These are phyloP conservation scores for Symbiodinium natans DNA, from an alignment of 73 alveolate genomes.

Conservation along the genomic window DNA sequence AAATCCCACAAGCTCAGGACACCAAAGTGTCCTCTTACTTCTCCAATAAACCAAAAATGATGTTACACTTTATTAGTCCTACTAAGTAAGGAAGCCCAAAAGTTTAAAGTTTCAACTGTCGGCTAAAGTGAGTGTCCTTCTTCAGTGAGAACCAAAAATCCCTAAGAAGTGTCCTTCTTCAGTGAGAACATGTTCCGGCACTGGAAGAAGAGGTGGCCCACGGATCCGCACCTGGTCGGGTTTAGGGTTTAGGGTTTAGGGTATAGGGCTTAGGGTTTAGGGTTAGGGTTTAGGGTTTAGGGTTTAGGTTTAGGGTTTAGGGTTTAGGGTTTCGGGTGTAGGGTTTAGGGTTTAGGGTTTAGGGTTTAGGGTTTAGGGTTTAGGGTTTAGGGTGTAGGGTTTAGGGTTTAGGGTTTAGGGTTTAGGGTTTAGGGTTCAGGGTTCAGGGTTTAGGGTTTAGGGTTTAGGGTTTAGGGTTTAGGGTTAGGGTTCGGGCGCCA, in stretches of 20 bases:
- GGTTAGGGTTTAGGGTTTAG: background rate
- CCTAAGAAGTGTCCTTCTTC: slow-evolving; percentile 24
- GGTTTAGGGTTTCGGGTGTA: no score
- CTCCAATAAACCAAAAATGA: no score
- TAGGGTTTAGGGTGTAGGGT: background rate
- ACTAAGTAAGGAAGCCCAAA: no score
- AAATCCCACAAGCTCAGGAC: no score
- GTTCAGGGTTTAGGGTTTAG: background rate
- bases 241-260: no score
- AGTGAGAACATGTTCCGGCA: slow-evolving; percentile 93
- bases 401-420: background rate
- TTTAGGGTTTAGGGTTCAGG: background rate
- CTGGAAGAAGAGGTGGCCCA: slow-evolving; percentile 77
- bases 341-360: background rate
- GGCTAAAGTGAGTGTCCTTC: no score
- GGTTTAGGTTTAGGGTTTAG: background rate
- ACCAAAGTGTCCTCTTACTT: no score
- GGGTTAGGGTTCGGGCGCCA: background rate
- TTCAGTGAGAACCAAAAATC: no score
- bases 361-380: background rate
- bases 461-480: background rate
- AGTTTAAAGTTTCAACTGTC: no score
- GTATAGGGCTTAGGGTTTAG: background rate
- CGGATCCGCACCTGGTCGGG: slow-evolving; percentile 53
- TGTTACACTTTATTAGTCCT: no score